A percentile compares a stretch with the other conserved stretches of the same genome.
These are phyloP conservation scores for Lipomyces mesembrius DNA, from an alignment of 805 yeast genomes.

Conservation along the genomic window DNA sequence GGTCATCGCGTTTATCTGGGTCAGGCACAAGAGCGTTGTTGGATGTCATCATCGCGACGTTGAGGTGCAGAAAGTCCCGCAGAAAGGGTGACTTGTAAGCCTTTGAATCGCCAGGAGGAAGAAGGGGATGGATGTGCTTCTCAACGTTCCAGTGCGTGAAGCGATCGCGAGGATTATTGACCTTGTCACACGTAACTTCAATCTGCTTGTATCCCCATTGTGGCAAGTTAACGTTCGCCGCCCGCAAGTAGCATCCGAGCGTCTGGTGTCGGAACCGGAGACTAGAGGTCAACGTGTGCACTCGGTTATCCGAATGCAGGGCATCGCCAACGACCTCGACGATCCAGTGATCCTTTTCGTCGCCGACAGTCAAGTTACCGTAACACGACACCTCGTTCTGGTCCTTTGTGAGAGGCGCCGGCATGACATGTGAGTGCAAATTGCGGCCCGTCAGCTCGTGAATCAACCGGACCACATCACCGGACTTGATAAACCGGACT, in stretches of 20 bases:
- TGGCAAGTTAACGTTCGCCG: conserved; percentile 81
- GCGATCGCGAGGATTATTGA: conserved; percentile 58
- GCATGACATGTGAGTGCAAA: conserved; percentile 79
- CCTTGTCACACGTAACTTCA: conserved; percentile 76
- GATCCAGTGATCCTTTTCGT: conserved; percentile 86
- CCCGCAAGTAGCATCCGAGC: conserved; percentile 82
- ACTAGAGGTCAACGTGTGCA: conserved; percentile 84
- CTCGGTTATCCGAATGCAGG: conserved; percentile 55
- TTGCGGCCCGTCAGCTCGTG: conserved; percentile 75
- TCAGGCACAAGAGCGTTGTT: conserved; percentile 84
- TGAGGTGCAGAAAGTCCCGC: conserved; percentile 70
- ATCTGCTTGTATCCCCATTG: conserved; percentile 99
- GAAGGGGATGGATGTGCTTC: conserved; percentile 60
- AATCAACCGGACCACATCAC: conserved; percentile 68
- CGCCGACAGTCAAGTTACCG: conserved; percentile 74
- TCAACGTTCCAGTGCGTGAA: conserved; percentile 84
- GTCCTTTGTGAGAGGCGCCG: conserved; percentile 70
- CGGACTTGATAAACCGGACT: conserved; percentile 55
- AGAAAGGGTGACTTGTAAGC: conserved; percentile 61
- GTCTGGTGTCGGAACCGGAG: conserved; percentile 72
- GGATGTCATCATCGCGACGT: conserved; percentile 81
- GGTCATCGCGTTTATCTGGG: conserved; percentile 66
- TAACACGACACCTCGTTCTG: conserved; percentile 88
- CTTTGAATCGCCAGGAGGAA: conserved; percentile 49
- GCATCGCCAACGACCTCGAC: conserved; percentile 71